Percentiles rank a stretch among this genome's conserved stretches.
phyloP scores from a whole-genome alignment of 2,329 filamentous ascomycete genomes.

The Paradendryphiella salina region DNA sequence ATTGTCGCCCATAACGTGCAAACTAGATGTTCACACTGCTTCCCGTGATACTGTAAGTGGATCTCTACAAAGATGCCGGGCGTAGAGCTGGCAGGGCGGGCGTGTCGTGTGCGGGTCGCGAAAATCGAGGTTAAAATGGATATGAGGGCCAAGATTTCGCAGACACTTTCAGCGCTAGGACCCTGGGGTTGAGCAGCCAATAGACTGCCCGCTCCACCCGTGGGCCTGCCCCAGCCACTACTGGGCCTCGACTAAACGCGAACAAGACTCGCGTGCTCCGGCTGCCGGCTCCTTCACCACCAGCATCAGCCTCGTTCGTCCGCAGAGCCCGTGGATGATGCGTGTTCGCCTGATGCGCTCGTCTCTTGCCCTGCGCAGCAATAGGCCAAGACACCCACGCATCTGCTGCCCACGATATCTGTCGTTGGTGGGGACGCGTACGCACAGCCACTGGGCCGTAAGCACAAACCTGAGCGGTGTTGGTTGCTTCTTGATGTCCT shows the following conservation, averaged over 20 bases:
- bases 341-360: constrained; percentile 22
- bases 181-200: constrained; percentile 16
- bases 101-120: constrained; percentile 35
- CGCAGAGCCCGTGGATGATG: constrained; percentile 12
- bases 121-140: constrained; percentile 27
- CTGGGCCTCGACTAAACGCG: constrained; percentile 1
- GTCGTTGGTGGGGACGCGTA: constrained; percentile 24
- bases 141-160: constrained; percentile 26
- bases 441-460: constrained; percentile 37
- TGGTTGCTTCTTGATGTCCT: constrained; percentile 26
- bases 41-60: neutral
- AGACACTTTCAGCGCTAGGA: constrained; percentile 26
- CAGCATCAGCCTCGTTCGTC: constrained; percentile 22
- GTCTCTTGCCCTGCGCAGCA: constrained; percentile 15
- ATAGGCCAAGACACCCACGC: constrained; percentile 14
- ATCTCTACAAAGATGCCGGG: constrained; percentile 4
- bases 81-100: constrained; percentile 18
- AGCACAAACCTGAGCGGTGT: constrained; percentile 27
- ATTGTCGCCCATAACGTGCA: constrained; percentile 45
- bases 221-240: constrained; percentile 3
- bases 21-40: neutral
- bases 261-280: constrained; percentile 14
- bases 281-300: constrained; percentile 10
- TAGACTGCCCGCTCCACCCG: constrained; percentile 8
- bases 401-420: constrained; percentile 20